Evolutionary conservation across 1,284 basidiomycete genomes (phyloP).

Genomic region (Leccinum griseonigrum): DNA sequence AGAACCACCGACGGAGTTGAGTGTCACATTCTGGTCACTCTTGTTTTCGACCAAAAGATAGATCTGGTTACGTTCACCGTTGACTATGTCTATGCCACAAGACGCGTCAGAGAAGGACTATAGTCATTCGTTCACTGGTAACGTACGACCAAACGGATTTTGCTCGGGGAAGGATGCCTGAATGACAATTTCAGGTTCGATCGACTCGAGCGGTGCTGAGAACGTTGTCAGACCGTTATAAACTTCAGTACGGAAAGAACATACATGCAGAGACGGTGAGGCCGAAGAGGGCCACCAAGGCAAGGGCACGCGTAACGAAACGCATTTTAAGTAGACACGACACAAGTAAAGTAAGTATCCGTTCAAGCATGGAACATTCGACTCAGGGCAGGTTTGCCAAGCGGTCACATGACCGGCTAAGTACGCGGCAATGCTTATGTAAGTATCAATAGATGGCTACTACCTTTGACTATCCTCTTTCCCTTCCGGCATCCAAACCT

Average conservation of each 20-base stretch:
- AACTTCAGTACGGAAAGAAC: constrained; percentile 1
- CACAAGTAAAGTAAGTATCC: not conserved
- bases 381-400: constrained; percentile 24
- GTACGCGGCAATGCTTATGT: not conserved
- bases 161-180: constrained; percentile 70
- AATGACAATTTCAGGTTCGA: constrained; percentile 55
- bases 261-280: constrained; percentile 26
- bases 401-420: constrained; percentile 18
- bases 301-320: constrained; percentile 17
- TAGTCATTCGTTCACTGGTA: not conserved
- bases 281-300: constrained; percentile 18
- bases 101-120: constrained; percentile 10
- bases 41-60: constrained; percentile 72
- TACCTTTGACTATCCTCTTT: constrained; percentile 33
- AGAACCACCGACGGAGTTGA: constrained; percentile 69
- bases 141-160: constrained; percentile 83
- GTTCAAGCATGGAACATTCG: constrained; percentile 10
- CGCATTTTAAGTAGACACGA: constrained; percentile 21
- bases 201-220: constrained; percentile 19
- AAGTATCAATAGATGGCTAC: not conserved
- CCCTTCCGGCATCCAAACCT: constrained; percentile 46
- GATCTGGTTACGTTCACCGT: constrained; percentile 80
- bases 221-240: constrained; percentile 5
- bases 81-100: constrained; percentile 65
- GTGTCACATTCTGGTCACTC: constrained; percentile 72